Evolutionary conservation across 192 early-diverging fungal species (phyloP), one percentile per base, ranked within the genome.

Genomic region (Mortierella claussenii): DNA sequence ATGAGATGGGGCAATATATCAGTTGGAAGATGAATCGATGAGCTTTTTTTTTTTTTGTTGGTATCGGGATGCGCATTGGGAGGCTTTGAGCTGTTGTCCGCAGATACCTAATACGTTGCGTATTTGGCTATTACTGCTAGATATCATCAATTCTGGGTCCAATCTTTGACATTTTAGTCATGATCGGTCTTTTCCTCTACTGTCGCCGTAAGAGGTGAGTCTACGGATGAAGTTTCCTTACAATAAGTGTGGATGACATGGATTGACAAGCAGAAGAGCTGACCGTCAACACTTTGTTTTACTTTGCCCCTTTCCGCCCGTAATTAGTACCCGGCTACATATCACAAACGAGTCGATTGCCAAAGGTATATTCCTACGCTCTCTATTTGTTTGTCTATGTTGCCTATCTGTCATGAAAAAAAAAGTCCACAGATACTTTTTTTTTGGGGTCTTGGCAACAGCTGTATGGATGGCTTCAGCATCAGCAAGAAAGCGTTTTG

Each of bases 321-420:
- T 8, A 36, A 27, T 8, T 62, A 71, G 69, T 51, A 50, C 40
- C 21, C 59, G 60, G 4, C 26, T 71, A 20, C 69, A 71, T 45
- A 62, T 71, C 28, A 71, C 69, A n/a, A 56, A 71, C 20, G 69
- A 71, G 42, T 71, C 69, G 5, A 71, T 71, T 26, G 69, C 69
- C 23, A 71, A 71, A 71, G 69, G 69, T 71, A 51, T 0, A 26
- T 50, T 43, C 4, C 55, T n/a, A n/a, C n/a, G n/a, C n/a, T n/a
- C n/a, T n/a, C n/a, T n/a, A n/a, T n/a, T n/a, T n/a, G n/a, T n/a
- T n/a, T n/a, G n/a, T n/a, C n/a, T n/a, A n/a, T n/a, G n/a, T n/a
- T n/a, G n/a, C n/a, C n/a, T n/a, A 57, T 24, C 11, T 27, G 13
- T 50, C 6, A 9, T 50, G 27, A 8, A 27, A 23, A 8, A 23